Evolutionary conservation across 1,284 basidiomycete species (phyloP).

Genomic region (Rhodotorula sp.): DNA sequence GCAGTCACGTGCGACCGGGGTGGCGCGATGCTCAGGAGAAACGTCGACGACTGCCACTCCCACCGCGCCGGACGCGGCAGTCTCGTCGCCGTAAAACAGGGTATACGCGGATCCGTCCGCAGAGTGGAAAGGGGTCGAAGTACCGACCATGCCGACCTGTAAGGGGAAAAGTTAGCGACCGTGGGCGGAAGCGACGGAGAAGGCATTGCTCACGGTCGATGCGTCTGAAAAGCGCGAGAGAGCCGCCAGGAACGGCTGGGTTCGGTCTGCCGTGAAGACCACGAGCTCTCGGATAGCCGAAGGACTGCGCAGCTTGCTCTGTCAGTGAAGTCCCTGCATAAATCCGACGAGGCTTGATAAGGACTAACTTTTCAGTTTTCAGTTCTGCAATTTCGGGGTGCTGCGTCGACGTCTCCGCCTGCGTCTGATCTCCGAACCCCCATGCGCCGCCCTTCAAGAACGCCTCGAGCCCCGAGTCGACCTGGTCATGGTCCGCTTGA

Average conservation of each 20-base stretch:
- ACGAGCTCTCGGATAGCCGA: slow-evolving; percentile 26
- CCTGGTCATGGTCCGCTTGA: slow-evolving; percentile 4
- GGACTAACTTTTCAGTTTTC: slow-evolving; percentile 16
- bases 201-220: slow-evolving; percentile 1
- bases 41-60: slow-evolving; percentile 29
- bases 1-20: slow-evolving; percentile 14
- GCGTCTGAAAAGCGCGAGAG: slow-evolving; percentile 16
- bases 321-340: too few species aligned
- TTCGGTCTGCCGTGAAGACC: slow-evolving; percentile 34
- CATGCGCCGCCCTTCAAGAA: slow-evolving; percentile 35
- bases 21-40: too few species aligned
- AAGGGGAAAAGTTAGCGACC: neutral
- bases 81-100: slow-evolving; percentile 17
- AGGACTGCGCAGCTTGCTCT: slow-evolving; percentile 1
- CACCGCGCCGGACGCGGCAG: slow-evolving; percentile 22
- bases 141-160: slow-evolving; percentile 31
- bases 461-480: slow-evolving; percentile 23
- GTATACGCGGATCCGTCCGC: slow-evolving; percentile 12
- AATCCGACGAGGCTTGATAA: neutral
- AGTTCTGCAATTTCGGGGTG: slow-evolving; percentile 10
- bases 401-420: neutral
- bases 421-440: slow-evolving; percentile 29
- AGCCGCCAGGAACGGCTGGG: slow-evolving; percentile 28
- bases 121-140: slow-evolving; percentile 39
- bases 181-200: neutral